Base-by-base conservation (phyloP, 1,284 basidiomycete genomes). In the Megacollybia platyphylla region DNA sequence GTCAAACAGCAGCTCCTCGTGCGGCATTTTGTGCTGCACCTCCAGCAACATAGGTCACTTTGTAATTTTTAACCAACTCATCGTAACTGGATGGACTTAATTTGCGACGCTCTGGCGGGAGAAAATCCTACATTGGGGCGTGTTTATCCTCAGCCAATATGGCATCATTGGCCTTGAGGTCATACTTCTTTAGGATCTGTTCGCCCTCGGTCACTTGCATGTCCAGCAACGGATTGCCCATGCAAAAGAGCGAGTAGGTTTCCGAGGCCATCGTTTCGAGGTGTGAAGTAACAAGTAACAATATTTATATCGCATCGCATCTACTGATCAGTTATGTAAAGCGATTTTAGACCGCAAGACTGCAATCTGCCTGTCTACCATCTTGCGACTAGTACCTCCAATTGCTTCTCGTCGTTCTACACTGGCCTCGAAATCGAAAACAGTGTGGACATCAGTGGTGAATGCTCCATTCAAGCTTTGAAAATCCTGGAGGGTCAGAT, bases 11-110 rank as follows among this genome's bases (percentile, higher is more conserved):
- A 54, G 93, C 94, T 52, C 83, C 92, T 46, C 96, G 87, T 45
- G 94, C 93, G 52, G 92, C 80, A 60, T 98, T 98, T 64, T 99
- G 96, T 18, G 91, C 81, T 32, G 93, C 94, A 57, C 96, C 96
- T 46, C 96, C 96, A 39, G 96, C 94, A 45, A 98, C 89, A 58
- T 96, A 98, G 45, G 80, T 84, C 45, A 92, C 77, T 46, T 86
- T 58, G 65, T 86, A 63, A 52, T 90, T 76, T 52, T 76, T 74
- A 39, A 85, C 78, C 48, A 97, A 67, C 57, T 97, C 89, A 28
- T 89, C 82, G 65, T 36, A 36, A 24, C 34, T 43, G 11, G 10
- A 29, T 15, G 37, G 26, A 26, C 3, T 39, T 43, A 17, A 17
- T 9, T 31, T 5, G 10, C 9, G 10, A 10, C 36, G 20, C 36